Percentiles rank a stretch among this genome's conserved stretches.
Evolutionary conservation across 306 rosid genomes (phyloP).

Genomic region (Rosa chinensis): DNA sequence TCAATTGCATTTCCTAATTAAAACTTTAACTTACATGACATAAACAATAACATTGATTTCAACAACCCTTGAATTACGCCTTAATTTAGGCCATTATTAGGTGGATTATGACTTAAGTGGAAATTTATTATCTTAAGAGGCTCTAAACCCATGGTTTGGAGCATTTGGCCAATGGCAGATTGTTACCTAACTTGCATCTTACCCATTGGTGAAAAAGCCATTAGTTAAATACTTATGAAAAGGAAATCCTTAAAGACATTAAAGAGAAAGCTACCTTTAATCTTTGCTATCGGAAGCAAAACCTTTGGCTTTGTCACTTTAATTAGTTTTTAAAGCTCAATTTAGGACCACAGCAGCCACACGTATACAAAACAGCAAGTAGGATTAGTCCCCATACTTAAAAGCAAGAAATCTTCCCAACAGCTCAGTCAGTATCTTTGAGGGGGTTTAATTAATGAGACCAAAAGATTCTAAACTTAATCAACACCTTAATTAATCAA

Average conservation of each 20-base stretch:
- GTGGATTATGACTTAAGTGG: conserved; percentile 36
- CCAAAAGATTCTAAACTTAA: conserved; percentile 41
- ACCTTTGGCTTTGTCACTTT: conserved; percentile 47
- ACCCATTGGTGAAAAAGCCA: conserved; percentile 35
- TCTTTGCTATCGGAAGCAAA: conserved; percentile 45
- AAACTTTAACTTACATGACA: not conserved
- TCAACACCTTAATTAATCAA: conserved; percentile 18
- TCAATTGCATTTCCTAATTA: conserved; percentile 14
- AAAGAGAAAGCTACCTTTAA: conserved; percentile 16
- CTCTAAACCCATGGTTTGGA: conserved; percentile 44
- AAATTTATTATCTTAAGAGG: conserved; percentile 1
- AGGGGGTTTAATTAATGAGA: conserved; percentile 30
- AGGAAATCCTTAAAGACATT: conserved; percentile 12
- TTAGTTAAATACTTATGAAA: conserved; percentile 28
- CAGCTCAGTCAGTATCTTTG: conserved; percentile 60
- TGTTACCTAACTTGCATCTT: conserved; percentile 19
- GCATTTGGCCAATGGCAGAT: conserved; percentile 13
- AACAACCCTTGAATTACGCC: conserved; percentile 83
- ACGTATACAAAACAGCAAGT: conserved; percentile 29
- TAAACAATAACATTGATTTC: conserved; percentile 51
- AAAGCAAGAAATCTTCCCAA: conserved; percentile 65
- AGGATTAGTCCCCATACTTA: conserved; percentile 44
- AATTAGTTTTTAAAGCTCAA: conserved; percentile 27
- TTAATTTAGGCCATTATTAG: conserved; percentile 58
- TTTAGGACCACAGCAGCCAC: conserved; percentile 25